These are phyloP conservation scores for Suhomyces chickasaworum DNA, from an alignment of 1,139 yeast genomes.

Conservation along the genomic window DNA sequence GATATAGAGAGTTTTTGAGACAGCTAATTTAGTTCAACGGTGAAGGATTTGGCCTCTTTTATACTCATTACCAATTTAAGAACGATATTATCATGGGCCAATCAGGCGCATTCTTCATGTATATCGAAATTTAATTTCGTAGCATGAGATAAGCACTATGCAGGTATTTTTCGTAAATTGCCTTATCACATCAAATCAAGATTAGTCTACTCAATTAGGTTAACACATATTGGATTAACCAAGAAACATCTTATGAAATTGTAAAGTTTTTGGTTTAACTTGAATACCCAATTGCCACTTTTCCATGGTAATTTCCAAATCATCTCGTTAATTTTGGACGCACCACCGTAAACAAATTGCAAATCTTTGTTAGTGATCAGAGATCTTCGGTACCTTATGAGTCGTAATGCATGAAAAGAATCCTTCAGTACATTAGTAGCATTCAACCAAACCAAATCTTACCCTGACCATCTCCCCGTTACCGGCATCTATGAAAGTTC, in stretches of 20 bases:
- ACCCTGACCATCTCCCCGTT: background rate
- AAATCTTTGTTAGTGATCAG: background rate
- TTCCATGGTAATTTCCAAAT: too few species aligned
- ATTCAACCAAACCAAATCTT: background rate
- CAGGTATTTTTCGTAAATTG: conserved; percentile 2
- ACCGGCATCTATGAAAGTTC: background rate
- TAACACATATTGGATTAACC: background rate
- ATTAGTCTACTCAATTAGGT: background rate
- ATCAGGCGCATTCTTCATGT: background rate
- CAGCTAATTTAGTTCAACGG: background rate
- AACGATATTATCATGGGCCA: conserved; percentile 4
- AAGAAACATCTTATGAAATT: background rate
- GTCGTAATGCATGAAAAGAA: background rate
- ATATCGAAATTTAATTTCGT: background rate
- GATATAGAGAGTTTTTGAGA: background rate
- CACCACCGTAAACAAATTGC: background rate
- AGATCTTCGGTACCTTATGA: background rate
- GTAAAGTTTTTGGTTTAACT: background rate
- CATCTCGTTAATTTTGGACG: too few species aligned
- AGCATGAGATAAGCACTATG: conserved; percentile 4
- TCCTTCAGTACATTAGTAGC: background rate
- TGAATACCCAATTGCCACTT: background rate
- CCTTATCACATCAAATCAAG: conserved; percentile 1
- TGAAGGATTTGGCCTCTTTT: background rate
- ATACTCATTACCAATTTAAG: background rate